phyloP scores from a whole-genome alignment of 331 rosid genomes.

The Telfairia occidentalis region DNA sequence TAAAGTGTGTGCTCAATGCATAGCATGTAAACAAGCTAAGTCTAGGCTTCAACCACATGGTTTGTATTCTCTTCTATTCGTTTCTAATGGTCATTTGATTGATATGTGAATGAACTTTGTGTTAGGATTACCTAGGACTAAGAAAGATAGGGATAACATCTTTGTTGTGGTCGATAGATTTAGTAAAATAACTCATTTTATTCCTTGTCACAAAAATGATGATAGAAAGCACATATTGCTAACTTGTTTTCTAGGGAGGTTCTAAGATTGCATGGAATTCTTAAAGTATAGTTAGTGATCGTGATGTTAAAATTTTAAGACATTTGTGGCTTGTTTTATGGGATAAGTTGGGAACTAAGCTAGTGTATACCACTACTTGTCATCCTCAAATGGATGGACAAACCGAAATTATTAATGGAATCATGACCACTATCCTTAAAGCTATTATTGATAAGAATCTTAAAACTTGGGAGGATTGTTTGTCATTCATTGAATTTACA shows the following conservation, averaged over 20 bases:
- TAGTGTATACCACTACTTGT: not conserved
- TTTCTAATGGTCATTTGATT: not conserved
- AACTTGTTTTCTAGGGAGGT: not conserved
- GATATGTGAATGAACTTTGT: not conserved
- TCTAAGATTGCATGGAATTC: not conserved
- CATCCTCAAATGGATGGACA: not conserved
- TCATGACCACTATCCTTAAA: not conserved
- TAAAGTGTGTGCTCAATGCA: not conserved
- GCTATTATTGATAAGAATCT: not conserved
- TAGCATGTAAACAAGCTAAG: not conserved
- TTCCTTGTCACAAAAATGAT: too few species aligned
- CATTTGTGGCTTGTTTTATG: not conserved
- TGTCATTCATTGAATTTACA: not conserved
- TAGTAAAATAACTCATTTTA: not conserved
- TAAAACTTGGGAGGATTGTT: not conserved
- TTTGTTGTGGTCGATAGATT: not conserved
- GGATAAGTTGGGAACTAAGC: not conserved
- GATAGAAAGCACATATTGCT: not conserved
- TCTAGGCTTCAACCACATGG: not conserved
- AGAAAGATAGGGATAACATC: not conserved
- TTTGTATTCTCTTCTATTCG: not conserved
- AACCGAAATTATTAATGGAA: not conserved
- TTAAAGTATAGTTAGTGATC: not conserved
- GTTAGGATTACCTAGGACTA: not conserved
- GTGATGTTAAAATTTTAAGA: not conserved